These are phyloP conservation scores for Beauveria sp. DNA, from an alignment of 2,329 filamentous ascomycete species.

Conservation along the genomic window DNA sequence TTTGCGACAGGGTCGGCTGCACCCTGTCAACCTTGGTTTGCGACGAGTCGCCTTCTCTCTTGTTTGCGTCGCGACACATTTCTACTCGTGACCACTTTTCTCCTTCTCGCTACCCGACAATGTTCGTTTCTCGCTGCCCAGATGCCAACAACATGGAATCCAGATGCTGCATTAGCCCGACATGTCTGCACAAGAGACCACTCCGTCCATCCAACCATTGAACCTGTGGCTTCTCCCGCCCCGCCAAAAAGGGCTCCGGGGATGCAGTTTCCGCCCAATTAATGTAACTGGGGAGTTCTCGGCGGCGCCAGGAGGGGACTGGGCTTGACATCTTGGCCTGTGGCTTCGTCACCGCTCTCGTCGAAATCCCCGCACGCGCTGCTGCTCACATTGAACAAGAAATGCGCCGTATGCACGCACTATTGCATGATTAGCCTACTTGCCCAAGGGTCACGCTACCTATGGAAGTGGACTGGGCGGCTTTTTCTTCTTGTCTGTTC, in stretches of 20 bases:
- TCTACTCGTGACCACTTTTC: not conserved
- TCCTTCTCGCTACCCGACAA: not conserved
- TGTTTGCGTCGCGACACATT: not conserved
- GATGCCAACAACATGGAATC: not conserved
- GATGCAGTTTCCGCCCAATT: not conserved
- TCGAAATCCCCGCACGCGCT: not conserved
- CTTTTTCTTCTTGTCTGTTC: not conserved
- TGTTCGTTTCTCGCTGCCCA: not conserved
- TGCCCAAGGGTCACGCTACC: not conserved
- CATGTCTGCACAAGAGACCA: not conserved
- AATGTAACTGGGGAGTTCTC: not conserved
- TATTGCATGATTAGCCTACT: not conserved
- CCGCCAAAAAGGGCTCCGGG: not conserved
- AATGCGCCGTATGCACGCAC: not conserved
- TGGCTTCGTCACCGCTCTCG: conserved; percentile 1
- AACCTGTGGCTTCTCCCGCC: too few species aligned
- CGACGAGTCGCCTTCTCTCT: conserved; percentile 1
- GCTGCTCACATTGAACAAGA: not conserved
- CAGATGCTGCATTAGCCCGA: not conserved
- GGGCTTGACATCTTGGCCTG: not conserved
- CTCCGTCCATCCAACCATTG: too few species aligned
- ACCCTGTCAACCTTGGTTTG: not conserved
- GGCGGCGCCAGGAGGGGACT: not conserved
- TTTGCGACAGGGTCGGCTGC: conserved; percentile 4
- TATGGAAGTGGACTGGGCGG: not conserved